phyloP scores from a whole-genome alignment of 2,329 filamentous ascomycete species.

The Cladophialophora carrionii region DNA sequence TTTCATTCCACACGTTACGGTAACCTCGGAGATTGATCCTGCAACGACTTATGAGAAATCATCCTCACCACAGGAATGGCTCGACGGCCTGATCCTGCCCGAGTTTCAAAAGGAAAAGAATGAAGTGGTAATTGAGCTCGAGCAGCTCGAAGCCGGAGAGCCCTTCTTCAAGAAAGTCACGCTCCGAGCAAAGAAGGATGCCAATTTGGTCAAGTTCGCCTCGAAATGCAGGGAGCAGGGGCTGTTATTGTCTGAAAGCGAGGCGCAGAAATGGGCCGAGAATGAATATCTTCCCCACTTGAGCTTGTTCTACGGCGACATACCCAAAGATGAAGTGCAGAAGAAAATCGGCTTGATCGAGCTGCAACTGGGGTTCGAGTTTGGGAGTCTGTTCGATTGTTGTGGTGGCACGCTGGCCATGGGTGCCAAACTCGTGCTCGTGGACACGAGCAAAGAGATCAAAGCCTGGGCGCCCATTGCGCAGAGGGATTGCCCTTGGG shows the following conservation, averaged over 20 bases:
- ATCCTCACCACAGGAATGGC: conserved; percentile 27
- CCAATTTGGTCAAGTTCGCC: conserved; percentile 28
- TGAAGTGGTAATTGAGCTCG: conserved; percentile 28
- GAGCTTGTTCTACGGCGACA: conserved; percentile 33
- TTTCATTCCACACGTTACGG: conserved; percentile 26
- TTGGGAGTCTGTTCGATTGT: conserved; percentile 33
- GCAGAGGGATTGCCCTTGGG: conserved; percentile 24
- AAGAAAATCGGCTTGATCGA: conserved; percentile 32
- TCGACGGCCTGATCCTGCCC: conserved; percentile 23
- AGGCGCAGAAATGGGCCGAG: conserved; percentile 29
- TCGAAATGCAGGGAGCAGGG: conserved; percentile 21
- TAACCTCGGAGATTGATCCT: conserved; percentile 29
- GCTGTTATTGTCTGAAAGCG: conserved; percentile 10
- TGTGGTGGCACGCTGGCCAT: conserved; percentile 31
- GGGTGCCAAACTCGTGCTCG: conserved; percentile 31
- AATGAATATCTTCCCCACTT: conserved; percentile 30
- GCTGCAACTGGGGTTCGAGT: conserved; percentile 30
- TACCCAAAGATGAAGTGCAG: conserved; percentile 25
- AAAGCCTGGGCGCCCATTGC: conserved; percentile 28
- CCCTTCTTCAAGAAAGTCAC: conserved; percentile 32
- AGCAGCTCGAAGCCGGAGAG: conserved; percentile 29
- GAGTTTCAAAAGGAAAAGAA: conserved; percentile 26
- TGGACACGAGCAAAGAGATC: conserved; percentile 27
- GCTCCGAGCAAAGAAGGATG: conserved; percentile 23
- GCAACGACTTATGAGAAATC: conserved; percentile 17